A percentile compares a stretch with the other conserved stretches of the same genome.
Evolutionary conservation across 164 flowering plant genomes (phyloP).

Genomic region (Litsea cubeba): DNA sequence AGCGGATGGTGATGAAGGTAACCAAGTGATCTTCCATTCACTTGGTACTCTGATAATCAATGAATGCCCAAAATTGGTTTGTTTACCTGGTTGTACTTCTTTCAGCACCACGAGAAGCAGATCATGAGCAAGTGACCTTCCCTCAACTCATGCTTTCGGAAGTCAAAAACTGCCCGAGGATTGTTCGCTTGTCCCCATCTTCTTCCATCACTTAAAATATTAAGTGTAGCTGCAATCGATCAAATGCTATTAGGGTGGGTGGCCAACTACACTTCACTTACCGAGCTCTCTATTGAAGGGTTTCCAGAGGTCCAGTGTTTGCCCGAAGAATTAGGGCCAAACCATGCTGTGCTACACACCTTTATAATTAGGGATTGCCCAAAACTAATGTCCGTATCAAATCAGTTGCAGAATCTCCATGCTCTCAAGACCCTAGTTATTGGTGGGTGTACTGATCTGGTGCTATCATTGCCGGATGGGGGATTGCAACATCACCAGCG

Average conservation of each 20-base stretch:
- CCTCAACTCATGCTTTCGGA: too few species aligned
- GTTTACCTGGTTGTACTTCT: background rate
- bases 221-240: background rate
- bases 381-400: background rate
- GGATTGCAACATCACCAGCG: too few species aligned
- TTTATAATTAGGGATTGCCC: background rate
- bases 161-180: too few species aligned
- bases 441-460: background rate
- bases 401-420: background rate
- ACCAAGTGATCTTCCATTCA: background rate
- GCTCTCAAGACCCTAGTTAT: background rate
- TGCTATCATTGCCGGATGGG: background rate
- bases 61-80: background rate
- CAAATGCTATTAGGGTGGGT: background rate
- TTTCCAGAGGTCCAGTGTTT: conserved; percentile 1
- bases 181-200: too few species aligned
- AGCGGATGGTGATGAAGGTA: background rate
- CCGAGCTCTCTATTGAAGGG: background rate
- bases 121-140: too few species aligned
- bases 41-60: background rate
- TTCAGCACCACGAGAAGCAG: too few species aligned
- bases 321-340: background rate
- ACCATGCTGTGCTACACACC: background rate
- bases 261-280: background rate
- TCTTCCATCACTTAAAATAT: background rate